Evolutionary conservation across 441 rosid species (phyloP).

Genomic region (Oxalis stricta): DNA sequence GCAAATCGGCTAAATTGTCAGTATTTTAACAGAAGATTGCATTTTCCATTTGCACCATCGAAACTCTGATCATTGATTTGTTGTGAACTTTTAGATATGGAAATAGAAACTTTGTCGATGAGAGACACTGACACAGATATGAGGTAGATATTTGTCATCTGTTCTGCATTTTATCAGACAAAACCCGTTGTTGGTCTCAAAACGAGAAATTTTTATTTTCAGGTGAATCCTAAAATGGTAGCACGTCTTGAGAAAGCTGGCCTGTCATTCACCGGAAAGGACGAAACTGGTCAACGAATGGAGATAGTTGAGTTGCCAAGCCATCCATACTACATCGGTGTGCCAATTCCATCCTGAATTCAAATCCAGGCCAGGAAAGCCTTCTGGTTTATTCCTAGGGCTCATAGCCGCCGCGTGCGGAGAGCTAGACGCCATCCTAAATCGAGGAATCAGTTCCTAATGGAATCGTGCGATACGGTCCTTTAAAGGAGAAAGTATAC

Average conservation of each 20-base stretch:
- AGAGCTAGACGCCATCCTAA: constrained; percentile 35
- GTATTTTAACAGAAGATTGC: constrained; percentile 3
- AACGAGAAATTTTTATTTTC: constrained; percentile 5
- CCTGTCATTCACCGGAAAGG: constrained; percentile 50
- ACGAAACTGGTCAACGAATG: constrained; percentile 49
- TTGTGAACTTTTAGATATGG: constrained; percentile 27
- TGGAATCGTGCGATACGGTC: constrained; percentile 21
- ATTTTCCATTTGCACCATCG: too few relatives aligned
- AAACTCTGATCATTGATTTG: too few relatives aligned
- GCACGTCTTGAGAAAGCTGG: constrained; percentile 37
- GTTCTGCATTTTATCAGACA: neutral
- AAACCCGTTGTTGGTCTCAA: neutral
- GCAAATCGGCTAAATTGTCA: constrained; percentile 47
- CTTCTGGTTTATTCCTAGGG: constrained; percentile 77
- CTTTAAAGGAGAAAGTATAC: constrained; percentile 16
- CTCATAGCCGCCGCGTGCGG: constrained; percentile 83
- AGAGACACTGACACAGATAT: constrained; percentile 61
- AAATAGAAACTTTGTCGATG: constrained; percentile 30
- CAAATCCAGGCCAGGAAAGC: constrained; percentile 86
- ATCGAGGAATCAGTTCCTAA: constrained; percentile 26
- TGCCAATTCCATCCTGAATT: constrained; percentile 95
- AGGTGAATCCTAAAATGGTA: constrained; percentile 64
- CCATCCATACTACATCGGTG: constrained; percentile 85
- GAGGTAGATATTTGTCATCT: constrained; percentile 26
- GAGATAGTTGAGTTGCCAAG: constrained; percentile 65